Percentiles rank a stretch among this genome's conserved stretches.
Conservation (phyloP, 148 eudicot species). For the Polygonum aviculare region DNA sequence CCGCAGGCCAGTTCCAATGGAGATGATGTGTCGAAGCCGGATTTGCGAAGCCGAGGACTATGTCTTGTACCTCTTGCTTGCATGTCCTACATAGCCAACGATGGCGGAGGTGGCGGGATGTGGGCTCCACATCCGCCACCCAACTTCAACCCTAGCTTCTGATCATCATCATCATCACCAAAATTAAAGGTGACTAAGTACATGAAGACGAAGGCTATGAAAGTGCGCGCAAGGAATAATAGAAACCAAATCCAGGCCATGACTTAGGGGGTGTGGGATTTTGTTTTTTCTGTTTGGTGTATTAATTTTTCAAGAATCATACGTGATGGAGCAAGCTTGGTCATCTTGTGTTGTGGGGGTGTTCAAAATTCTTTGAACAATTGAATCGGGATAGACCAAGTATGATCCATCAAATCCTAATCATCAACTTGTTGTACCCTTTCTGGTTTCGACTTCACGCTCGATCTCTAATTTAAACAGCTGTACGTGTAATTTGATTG, state of each 20-base stretch:
- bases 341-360: slow-evolving; percentile 22
- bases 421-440: not conserved
- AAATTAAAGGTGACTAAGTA: too few relatives aligned
- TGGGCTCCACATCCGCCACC: slow-evolving; percentile 38
- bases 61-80: slow-evolving; percentile 75
- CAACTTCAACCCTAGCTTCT: slow-evolving; percentile 23
- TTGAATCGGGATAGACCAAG: slow-evolving; percentile 37
- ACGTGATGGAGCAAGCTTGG: slow-evolving; percentile 54
- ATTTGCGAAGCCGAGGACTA: slow-evolving; percentile 66
- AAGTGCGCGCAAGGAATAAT: not conserved
- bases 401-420: slow-evolving; percentile 39
- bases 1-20: slow-evolving; percentile 23
- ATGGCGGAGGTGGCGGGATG: slow-evolving; percentile 47
- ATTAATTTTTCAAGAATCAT: not conserved
- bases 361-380: not conserved
- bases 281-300: not conserved
- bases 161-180: not conserved
- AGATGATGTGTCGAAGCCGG: slow-evolving; percentile 25
- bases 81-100: slow-evolving; percentile 51
- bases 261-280: not conserved
- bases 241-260: slow-evolving; percentile 5
- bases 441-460: not conserved
- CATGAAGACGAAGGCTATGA: not conserved
- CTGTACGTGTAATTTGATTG: not conserved
- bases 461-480: not conserved